These are phyloP conservation scores for Syzygium jambos DNA, from an alignment of 345 rosid genomes.

Conservation along the genomic window DNA sequence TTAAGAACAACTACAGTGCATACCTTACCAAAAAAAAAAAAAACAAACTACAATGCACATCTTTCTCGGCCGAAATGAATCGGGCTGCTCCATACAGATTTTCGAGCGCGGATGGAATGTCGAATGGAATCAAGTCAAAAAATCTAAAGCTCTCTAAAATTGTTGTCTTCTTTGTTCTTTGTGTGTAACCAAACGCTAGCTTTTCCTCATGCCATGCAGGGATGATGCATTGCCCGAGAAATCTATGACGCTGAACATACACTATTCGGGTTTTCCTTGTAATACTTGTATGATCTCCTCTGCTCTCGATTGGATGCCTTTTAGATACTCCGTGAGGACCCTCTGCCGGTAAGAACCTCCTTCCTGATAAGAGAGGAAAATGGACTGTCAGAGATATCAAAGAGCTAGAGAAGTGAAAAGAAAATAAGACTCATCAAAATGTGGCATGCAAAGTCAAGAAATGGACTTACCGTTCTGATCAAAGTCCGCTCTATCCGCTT, in stretches of 20 bases:
- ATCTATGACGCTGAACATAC: neutral
- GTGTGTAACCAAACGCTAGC: neutral
- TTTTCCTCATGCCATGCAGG: neutral
- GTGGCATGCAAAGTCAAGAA: neutral
- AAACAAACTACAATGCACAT: neutral
- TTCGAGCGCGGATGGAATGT: neutral
- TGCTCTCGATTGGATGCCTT: conserved; percentile 70
- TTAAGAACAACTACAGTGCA: neutral
- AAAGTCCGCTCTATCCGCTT: conserved; percentile 70
- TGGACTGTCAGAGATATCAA: neutral
- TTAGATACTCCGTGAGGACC: conserved; percentile 58
- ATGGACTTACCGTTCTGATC: conserved; percentile 61
- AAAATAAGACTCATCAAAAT: neutral
- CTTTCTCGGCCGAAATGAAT: neutral
- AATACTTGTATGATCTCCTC: conserved; percentile 51
- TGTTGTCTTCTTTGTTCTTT: neutral
- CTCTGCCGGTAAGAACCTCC: conserved; percentile 96
- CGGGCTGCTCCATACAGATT: neutral
- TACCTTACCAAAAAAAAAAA: too few relatives aligned
- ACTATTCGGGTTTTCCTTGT: conserved; percentile 1
- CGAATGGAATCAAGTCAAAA: neutral
- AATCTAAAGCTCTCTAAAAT: neutral
- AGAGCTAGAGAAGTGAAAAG: neutral
- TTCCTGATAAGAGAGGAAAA: conserved; percentile 34
- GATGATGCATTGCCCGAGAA: neutral